Conservation (phyloP, 202 grass and related monocot genomes). For the Eragrostis tef region DNA sequence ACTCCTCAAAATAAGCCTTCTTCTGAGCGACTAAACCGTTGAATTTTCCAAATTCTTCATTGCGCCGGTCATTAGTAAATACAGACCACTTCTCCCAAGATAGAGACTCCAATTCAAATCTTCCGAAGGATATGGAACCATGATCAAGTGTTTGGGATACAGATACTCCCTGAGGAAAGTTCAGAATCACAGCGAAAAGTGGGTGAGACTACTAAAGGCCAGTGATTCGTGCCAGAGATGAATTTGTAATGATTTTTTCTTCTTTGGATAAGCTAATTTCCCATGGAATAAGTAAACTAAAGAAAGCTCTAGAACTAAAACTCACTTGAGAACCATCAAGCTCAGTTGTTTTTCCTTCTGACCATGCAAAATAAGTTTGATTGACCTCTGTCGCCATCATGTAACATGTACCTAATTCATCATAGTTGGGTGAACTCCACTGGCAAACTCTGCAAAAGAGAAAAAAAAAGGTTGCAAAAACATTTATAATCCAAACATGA, state of each 20-base stretch:
- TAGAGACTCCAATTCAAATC: conserved; percentile 85
- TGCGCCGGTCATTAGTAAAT: conserved; percentile 88
- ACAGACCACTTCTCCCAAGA: conserved; percentile 98
- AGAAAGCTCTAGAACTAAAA: background rate
- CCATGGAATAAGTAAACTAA: conserved; percentile 12
- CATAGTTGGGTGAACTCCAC: conserved; percentile 25
- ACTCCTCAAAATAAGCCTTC: conserved; percentile 97
- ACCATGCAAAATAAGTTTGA: conserved; percentile 79
- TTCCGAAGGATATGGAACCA: conserved; percentile 94
- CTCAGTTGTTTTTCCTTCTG: conserved; percentile 71
- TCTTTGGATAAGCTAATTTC: background rate
- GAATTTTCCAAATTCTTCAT: conserved; percentile 95
- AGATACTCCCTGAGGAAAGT: conserved; percentile 66
- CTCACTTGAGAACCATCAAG: conserved; percentile 68
- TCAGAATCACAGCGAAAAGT: conserved; percentile 34
- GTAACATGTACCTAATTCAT: conserved; percentile 38
- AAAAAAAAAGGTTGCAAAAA: background rate
- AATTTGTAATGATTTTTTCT: background rate
- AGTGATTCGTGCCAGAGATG: background rate
- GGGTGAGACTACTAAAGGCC: conserved; percentile 17
- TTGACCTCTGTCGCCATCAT: conserved; percentile 75
- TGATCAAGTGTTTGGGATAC: conserved; percentile 86
- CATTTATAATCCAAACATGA: conserved; percentile 3
- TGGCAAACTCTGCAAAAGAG: conserved; percentile 41
- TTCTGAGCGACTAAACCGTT: conserved; percentile 97